Evolutionary conservation across 164 flowering plant species (phyloP).

Genomic region (Macadamia integrifolia): DNA sequence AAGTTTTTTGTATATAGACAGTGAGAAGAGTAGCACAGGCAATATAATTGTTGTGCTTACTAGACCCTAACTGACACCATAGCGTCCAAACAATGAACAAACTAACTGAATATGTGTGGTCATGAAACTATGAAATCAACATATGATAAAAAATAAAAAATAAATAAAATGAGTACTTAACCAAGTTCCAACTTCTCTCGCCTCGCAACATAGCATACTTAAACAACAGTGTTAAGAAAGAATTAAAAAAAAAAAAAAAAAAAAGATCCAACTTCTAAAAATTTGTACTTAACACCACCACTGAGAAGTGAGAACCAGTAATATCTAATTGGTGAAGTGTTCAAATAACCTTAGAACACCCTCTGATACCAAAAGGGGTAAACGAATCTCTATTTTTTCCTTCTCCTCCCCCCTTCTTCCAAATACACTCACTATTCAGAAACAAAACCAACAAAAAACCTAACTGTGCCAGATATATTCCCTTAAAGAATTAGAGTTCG

Average conservation of each 20-base stretch:
- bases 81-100: background rate
- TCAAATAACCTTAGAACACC: background rate
- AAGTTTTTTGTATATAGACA: background rate
- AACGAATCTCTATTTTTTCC: background rate
- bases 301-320: slow-evolving; percentile 2
- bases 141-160: too few relatives aligned
- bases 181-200: too few relatives aligned
- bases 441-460: background rate
- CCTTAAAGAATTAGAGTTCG: background rate
- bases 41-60: background rate
- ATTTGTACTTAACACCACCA: background rate
- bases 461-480: background rate
- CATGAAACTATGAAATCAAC: too few relatives aligned
- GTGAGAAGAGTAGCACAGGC: background rate
- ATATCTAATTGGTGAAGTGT: background rate
- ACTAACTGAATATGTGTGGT: too few relatives aligned
- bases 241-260: too few relatives aligned
- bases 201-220: too few relatives aligned
- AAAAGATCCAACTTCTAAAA: too few relatives aligned
- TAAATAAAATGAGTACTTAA: too few relatives aligned
- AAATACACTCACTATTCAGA: background rate
- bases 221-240: too few relatives aligned
- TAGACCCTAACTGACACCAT: background rate
- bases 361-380: background rate
- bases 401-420: too few relatives aligned